Conservation (phyloP, 306 rosid species). For the Malus fusca region DNA sequence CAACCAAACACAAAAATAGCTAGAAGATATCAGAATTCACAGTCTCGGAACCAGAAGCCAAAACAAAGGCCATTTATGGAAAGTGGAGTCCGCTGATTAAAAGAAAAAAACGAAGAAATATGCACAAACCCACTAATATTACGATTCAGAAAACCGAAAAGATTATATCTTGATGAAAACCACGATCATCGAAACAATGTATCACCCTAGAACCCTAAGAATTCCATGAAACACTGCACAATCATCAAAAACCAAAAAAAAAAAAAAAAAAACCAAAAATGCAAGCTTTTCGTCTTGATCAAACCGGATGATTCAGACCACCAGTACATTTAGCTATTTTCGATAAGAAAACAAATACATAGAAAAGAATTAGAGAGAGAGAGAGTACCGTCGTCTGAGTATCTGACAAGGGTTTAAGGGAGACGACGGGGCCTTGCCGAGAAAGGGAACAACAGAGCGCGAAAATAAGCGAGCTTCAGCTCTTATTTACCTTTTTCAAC, state of each 20-base stretch:
- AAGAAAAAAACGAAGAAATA: background rate
- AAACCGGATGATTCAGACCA: background rate
- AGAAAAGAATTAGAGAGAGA: background rate
- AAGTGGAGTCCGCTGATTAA: background rate
- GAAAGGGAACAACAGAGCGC: no score
- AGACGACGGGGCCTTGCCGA: no score
- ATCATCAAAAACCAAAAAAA: background rate
- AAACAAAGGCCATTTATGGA: background rate
- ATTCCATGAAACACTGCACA: background rate
- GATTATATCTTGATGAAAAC: no score
- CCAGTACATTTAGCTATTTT: background rate
- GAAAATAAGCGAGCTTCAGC: no score
- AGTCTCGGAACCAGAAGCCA: background rate
- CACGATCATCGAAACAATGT: background rate
- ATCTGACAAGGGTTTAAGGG: background rate
- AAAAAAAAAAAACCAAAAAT: background rate
- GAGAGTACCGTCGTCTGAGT: background rate
- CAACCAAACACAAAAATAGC: no score
- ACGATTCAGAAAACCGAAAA: background rate
- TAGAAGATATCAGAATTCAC: background rate
- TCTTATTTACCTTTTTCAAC: no score
- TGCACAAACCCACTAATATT: background rate
- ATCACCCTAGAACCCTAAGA: background rate
- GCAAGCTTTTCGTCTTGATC: background rate
- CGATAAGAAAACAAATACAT: background rate